A percentile compares a stretch with the other conserved stretches of the same genome.
Evolutionary conservation across 371 early-diverging fungal genomes (phyloP).

Genomic region (Mortierella sp.): DNA sequence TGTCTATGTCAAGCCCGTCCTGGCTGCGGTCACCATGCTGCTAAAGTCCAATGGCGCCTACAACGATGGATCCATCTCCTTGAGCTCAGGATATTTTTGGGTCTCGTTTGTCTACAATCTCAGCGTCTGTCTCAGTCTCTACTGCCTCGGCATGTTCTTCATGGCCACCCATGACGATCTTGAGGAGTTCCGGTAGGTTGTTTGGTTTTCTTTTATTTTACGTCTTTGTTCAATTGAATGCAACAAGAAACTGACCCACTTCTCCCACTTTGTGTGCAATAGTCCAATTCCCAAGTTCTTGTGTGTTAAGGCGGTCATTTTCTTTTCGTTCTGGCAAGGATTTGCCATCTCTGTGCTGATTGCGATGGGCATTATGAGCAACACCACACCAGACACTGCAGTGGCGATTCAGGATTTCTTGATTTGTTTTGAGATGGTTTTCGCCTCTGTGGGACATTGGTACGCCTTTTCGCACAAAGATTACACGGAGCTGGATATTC

Average conservation of each 20-base stretch:
- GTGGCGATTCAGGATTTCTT: slow-evolving; percentile 93
- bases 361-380: slow-evolving; percentile 65
- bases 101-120: slow-evolving; percentile 88
- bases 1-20: slow-evolving; percentile 89
- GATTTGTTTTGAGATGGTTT: slow-evolving; percentile 93
- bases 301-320: slow-evolving; percentile 94
- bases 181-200: slow-evolving; percentile 76
- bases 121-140: slow-evolving; percentile 87
- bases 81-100: slow-evolving; percentile 85
- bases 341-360: slow-evolving; percentile 88
- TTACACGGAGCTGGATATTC: slow-evolving; percentile 71
- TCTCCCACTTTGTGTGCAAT: slow-evolving; percentile 15
- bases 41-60: slow-evolving; percentile 82
- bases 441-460: slow-evolving; percentile 88
- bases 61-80: slow-evolving; percentile 84
- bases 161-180: slow-evolving; percentile 88
- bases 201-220: background rate
- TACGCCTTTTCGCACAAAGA: slow-evolving; percentile 85
- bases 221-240: background rate
- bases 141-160: slow-evolving; percentile 91
- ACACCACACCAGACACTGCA: slow-evolving; percentile 78
- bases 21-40: slow-evolving; percentile 85
- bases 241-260: background rate
- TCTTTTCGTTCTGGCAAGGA: slow-evolving; percentile 98
- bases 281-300: slow-evolving; percentile 95